Conservation (phyloP, 257 asterid species). For the Salvia miltiorrhiza region DNA sequence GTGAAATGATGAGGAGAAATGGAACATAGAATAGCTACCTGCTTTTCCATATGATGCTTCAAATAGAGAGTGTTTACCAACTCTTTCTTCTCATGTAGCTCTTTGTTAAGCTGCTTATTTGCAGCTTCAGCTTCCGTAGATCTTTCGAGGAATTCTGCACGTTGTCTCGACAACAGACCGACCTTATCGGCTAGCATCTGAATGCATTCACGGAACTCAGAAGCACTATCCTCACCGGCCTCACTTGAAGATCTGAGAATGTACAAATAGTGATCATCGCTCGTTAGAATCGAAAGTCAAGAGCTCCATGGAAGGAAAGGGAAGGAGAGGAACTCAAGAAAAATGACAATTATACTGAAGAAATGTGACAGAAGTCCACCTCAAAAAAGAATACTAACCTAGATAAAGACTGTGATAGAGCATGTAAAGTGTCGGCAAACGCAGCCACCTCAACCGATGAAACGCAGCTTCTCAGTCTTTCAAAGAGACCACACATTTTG, state of each 20-base stretch:
- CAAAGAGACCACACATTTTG: constrained; percentile 67
- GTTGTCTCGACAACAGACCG: constrained; percentile 49
- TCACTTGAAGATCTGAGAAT: constrained; percentile 48
- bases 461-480: constrained; percentile 68
- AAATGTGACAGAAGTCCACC: no score
- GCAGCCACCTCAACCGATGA: constrained; percentile 48
- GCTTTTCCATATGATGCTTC: constrained; percentile 71
- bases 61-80: constrained; percentile 50
- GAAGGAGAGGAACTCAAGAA: not conserved
- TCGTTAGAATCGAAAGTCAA: not conserved
- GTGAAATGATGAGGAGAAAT: not conserved
- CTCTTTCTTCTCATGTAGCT: constrained; percentile 62
- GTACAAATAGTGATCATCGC: not conserved
- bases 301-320: not conserved
- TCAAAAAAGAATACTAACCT: constrained; percentile 36
- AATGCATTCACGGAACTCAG: constrained; percentile 57
- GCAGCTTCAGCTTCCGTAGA: constrained; percentile 59
- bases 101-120: constrained; percentile 48
- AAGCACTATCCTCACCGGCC: constrained; percentile 48
- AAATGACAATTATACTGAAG: no score
- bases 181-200: constrained; percentile 69
- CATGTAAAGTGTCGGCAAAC: constrained; percentile 59
- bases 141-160: constrained; percentile 49
- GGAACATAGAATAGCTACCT: constrained; percentile 34
- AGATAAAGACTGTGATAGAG: constrained; percentile 62